Evolutionary conservation across 345 rosid genomes (phyloP).

Genomic region (Turnera subulata): DNA sequence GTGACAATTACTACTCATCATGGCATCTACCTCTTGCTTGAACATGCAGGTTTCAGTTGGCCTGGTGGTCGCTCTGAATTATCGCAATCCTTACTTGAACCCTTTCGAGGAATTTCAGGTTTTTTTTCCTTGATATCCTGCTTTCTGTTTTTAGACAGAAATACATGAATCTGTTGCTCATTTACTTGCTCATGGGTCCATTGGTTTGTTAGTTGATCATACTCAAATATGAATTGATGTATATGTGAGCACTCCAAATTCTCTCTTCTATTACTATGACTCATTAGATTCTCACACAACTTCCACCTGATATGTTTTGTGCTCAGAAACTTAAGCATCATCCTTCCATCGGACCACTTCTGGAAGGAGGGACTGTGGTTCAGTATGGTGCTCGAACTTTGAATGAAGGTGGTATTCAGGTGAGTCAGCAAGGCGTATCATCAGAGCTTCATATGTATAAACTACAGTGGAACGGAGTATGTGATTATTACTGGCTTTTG

Average conservation of each 20-base stretch:
- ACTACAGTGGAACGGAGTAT: background rate
- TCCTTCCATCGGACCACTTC: conserved; percentile 69
- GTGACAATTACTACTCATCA: background rate
- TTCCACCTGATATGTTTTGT: conserved; percentile 11
- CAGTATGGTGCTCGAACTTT: conserved; percentile 96
- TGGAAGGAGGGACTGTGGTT: conserved; percentile 87
- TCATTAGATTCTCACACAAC: conserved; percentile 10
- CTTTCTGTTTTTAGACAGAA: background rate
- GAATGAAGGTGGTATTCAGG: conserved; percentile 99
- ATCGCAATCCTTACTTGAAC: conserved; percentile 75
- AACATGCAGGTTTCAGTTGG: conserved; percentile 72
- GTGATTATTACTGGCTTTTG: background rate
- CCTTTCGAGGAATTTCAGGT: conserved; percentile 98
- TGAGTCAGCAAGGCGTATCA: conserved; percentile 25
- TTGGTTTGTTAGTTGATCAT: background rate
- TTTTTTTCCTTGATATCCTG: background rate
- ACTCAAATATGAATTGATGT: background rate
- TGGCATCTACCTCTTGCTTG: conserved; percentile 20
- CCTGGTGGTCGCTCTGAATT: conserved; percentile 82
- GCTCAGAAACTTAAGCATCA: conserved; percentile 86
- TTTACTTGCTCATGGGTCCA: background rate
- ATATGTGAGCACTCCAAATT: no score
- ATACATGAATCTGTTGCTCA: background rate
- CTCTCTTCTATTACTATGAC: no score
- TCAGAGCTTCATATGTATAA: background rate